A percentile compares a stretch with the other conserved stretches of the same genome.
These are phyloP conservation scores for Xerocomellus intermedius DNA, from an alignment of 768 basidiomycete species.

Conservation along the genomic window DNA sequence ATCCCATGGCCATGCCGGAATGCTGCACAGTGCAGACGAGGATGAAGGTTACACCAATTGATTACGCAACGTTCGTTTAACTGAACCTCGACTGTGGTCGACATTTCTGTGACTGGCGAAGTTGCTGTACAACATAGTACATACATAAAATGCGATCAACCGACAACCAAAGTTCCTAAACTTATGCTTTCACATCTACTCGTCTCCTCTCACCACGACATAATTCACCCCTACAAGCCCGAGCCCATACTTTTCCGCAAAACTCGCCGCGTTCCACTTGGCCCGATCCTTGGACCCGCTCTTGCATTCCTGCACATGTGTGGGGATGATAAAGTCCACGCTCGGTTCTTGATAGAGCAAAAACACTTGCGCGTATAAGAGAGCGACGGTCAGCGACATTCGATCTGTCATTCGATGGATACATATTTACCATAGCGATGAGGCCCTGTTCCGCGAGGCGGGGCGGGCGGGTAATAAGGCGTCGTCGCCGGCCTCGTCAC, in stretches of 20 bases:
- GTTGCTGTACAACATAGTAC: too few species aligned
- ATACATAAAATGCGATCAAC: background rate
- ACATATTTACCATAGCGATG: constrained; percentile 54
- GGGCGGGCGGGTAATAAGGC: constrained; percentile 56
- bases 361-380: constrained; percentile 39
- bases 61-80: too few species aligned
- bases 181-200: background rate
- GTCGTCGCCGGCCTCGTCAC: constrained; percentile 49
- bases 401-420: background rate
- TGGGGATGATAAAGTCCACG: constrained; percentile 39
- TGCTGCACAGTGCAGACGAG: too few species aligned
- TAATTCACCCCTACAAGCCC: constrained; percentile 61
- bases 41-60: too few species aligned
- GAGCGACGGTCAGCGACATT: background rate
- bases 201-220: constrained; percentile 40
- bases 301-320: constrained; percentile 45
- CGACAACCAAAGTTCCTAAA: background rate
- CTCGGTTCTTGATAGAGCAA: constrained; percentile 61
- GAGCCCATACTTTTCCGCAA: constrained; percentile 50
- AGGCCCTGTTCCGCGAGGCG: constrained; percentile 49
- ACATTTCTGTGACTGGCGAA: too few species aligned
- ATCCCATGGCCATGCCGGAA: too few species aligned
- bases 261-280: constrained; percentile 54
- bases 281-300: constrained; percentile 44
- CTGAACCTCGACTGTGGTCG: too few species aligned